A percentile compares a stretch with the other conserved stretches of the same genome.
phyloP scores from a whole-genome alignment of 2,329 filamentous ascomycete species.

The Curvularia hawaiiensis region DNA sequence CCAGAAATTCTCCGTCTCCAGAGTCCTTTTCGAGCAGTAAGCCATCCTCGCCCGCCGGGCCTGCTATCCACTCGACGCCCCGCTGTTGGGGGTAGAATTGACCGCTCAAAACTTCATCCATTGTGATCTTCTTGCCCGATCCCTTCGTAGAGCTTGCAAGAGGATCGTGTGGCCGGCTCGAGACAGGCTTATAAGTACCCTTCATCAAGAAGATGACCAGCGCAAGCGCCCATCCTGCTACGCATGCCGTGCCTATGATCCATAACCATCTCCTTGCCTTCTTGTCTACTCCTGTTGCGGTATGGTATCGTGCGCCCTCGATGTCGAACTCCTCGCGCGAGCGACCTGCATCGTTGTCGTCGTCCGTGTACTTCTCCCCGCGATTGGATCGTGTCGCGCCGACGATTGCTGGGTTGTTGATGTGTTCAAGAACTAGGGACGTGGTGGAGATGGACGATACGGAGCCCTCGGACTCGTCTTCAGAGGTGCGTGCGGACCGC shows the following conservation, averaged over 20 bases:
- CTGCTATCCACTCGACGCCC: slow-evolving; percentile 76
- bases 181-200: slow-evolving; percentile 69
- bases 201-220: slow-evolving; percentile 69
- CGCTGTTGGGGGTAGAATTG: slow-evolving; percentile 69
- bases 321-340: slow-evolving; percentile 57
- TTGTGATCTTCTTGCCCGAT: slow-evolving; percentile 72
- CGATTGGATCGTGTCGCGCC: slow-evolving; percentile 33
- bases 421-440: slow-evolving; percentile 79
- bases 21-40: slow-evolving; percentile 76
- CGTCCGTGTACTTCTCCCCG: slow-evolving; percentile 47
- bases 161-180: slow-evolving; percentile 70
- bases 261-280: slow-evolving; percentile 67
- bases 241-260: slow-evolving; percentile 64
- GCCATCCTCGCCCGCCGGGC: slow-evolving; percentile 79
- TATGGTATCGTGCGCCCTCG: slow-evolving; percentile 55
- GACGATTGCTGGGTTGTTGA: slow-evolving; percentile 61
- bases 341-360: slow-evolving; percentile 50
- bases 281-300: slow-evolving; percentile 64
- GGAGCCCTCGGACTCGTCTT: slow-evolving; percentile 57
- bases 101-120: slow-evolving; percentile 72
- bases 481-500: slow-evolving; percentile 37
- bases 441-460: slow-evolving; percentile 81
- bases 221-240: slow-evolving; percentile 71
- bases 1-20: slow-evolving; percentile 69
- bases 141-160: slow-evolving; percentile 65